A percentile compares a stretch with the other conserved stretches of the same genome.
phyloP scores from a whole-genome alignment of 768 basidiomycete genomes.

The Pisolithus marmoratus region DNA sequence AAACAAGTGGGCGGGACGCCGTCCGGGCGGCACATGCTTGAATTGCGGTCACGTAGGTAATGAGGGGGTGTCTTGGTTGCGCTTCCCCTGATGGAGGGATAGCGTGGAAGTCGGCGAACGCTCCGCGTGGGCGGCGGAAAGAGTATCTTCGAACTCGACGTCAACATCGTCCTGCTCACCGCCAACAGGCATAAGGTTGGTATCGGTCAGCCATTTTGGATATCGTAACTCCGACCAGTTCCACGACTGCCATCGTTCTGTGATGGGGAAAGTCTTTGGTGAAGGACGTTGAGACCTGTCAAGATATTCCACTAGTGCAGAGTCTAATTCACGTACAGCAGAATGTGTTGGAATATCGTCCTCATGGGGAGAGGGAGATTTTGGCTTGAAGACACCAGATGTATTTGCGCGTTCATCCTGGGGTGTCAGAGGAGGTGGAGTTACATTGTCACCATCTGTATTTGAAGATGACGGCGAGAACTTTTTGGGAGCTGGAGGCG shows the following conservation, averaged over 20 bases:
- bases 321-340: constrained; percentile 21
- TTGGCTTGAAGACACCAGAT: constrained; percentile 18
- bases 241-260: constrained; percentile 30
- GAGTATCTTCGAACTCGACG: constrained; percentile 19
- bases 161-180: constrained; percentile 20
- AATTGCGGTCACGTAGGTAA: constrained; percentile 13
- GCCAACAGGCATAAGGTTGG: not conserved
- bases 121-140: constrained; percentile 11
- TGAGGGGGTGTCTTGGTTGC: constrained; percentile 10
- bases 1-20: constrained; percentile 9
- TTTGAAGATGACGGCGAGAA: constrained; percentile 24
- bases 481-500: constrained; percentile 14
- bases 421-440: constrained; percentile 33
- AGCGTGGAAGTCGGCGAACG: constrained; percentile 10
- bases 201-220: constrained; percentile 20
- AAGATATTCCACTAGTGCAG: constrained; percentile 18
- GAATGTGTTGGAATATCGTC: constrained; percentile 11
- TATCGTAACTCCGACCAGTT: constrained; percentile 28
- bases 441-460: constrained; percentile 25
- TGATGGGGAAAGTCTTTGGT: constrained; percentile 17
- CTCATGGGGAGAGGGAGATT: constrained; percentile 19
- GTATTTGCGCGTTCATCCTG: constrained; percentile 25
- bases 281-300: constrained; percentile 19
- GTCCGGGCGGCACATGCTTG: constrained; percentile 7
- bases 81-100: constrained; percentile 7